Evolutionary conservation across 164 flowering plant genomes (phyloP).

Genomic region (Nymphaea thermarum): DNA sequence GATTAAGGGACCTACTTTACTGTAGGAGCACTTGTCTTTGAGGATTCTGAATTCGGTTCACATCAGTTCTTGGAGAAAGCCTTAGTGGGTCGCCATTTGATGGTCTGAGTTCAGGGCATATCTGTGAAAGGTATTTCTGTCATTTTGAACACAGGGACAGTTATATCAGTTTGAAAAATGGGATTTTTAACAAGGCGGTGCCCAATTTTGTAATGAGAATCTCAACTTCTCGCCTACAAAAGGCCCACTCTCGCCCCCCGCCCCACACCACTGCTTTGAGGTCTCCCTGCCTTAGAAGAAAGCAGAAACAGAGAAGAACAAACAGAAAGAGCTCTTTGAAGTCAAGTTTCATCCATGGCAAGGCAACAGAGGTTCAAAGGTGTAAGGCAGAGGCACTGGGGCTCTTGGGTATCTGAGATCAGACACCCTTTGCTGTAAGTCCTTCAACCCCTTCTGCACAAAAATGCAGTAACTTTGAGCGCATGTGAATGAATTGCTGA

Average conservation of each 20-base stretch:
- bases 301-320: background rate
- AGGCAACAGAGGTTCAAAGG: slow-evolving; percentile 14
- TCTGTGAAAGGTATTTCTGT: too few species aligned
- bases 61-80: too few species aligned
- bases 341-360: slow-evolving; percentile 9
- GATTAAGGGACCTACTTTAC: too few species aligned
- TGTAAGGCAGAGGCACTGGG: slow-evolving; percentile 20
- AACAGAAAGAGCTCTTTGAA: background rate
- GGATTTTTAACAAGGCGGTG: background rate
- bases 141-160: background rate
- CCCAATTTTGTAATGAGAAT: background rate
- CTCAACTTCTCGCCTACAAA: slow-evolving; percentile 7
- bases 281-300: background rate
- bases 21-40: too few species aligned
- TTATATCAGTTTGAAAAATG: background rate
- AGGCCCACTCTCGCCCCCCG: slow-evolving; percentile 2
- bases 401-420: slow-evolving; percentile 19
- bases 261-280: background rate
- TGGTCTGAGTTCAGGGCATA: too few species aligned
- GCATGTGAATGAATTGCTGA: background rate
- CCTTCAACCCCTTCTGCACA: background rate
- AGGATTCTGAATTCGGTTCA: too few species aligned
- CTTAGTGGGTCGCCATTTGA: too few species aligned
- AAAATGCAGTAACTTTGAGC: background rate
- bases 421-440: slow-evolving; percentile 17